Evolutionary conservation across 768 basidiomycete genomes (phyloP).

Genomic region (Pisolithus orientalis): DNA sequence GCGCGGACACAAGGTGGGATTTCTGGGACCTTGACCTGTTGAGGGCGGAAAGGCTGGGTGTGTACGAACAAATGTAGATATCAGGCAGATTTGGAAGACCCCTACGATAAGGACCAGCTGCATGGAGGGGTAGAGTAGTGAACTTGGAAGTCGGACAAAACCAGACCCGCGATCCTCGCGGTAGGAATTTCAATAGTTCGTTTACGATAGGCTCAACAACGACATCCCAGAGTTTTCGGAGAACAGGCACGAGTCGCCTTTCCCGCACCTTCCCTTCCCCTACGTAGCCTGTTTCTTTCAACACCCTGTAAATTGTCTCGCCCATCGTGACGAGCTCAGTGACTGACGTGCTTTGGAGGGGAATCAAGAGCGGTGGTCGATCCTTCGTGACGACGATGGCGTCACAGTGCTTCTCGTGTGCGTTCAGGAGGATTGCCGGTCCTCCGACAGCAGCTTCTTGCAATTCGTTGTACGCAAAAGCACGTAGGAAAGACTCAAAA

Average conservation of each 20-base stretch:
- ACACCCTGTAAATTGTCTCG: no score
- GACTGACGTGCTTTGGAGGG: slow-evolving; percentile 12
- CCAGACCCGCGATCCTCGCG: slow-evolving; percentile 22
- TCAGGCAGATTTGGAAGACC: slow-evolving; percentile 6
- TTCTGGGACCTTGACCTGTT: slow-evolving; percentile 13
- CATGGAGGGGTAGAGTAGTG: slow-evolving; percentile 27
- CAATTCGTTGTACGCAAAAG: no score
- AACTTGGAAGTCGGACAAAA: slow-evolving; percentile 31
- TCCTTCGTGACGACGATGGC: slow-evolving; percentile 29
- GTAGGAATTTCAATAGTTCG: slow-evolving; percentile 8
- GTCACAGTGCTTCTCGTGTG: slow-evolving; percentile 28
- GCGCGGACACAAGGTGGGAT: no score
- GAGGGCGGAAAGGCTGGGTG: slow-evolving; percentile 25
- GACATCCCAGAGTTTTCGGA: no score
- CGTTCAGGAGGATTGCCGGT: slow-evolving; percentile 34
- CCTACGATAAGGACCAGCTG: slow-evolving; percentile 23
- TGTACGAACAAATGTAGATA: slow-evolving; percentile 29
- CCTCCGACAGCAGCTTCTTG: slow-evolving; percentile 8
- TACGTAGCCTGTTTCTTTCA: no score
- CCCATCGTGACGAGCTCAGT: not conserved
- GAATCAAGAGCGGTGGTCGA: slow-evolving; percentile 13
- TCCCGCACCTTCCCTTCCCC: no score
- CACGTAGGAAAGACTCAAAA: no score
- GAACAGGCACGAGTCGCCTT: no score
- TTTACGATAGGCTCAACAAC: not conserved